These are phyloP conservation scores for Taphrina flavorubra DNA, from an alignment of 1,139 yeast species.

Conservation along the genomic window DNA sequence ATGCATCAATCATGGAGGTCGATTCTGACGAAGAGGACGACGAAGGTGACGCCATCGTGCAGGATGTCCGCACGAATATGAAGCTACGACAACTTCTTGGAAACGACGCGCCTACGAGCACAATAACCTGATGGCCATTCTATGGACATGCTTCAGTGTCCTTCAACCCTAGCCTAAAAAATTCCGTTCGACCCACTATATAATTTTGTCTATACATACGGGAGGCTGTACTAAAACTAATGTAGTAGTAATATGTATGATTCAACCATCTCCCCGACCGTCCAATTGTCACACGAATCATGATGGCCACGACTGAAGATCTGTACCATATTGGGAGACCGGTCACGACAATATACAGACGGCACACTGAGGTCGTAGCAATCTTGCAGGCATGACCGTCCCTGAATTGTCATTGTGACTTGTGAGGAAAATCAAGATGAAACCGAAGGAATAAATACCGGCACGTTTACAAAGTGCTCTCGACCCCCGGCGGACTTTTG, in stretches of 20 bases:
- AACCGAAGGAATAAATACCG: no score
- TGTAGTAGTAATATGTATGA: slow-evolving; percentile 4
- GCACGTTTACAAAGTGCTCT: no score
- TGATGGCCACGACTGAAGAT: background rate
- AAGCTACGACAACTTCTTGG: slow-evolving; percentile 35
- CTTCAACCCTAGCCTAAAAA: no score
- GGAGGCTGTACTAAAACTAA: background rate
- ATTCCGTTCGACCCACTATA: background rate
- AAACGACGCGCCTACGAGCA: slow-evolving; percentile 35
- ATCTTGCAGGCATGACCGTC: no score
- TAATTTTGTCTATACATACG: slow-evolving; percentile 5
- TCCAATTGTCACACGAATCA: background rate
- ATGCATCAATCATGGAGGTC: slow-evolving; percentile 30
- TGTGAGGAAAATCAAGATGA: no score
- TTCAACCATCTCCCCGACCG: background rate
- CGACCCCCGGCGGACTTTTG: no score
- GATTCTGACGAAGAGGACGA: slow-evolving; percentile 37
- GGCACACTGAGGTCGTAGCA: no score
- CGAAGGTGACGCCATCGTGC: slow-evolving; percentile 38
- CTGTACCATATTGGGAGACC: background rate
- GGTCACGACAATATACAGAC: background rate
- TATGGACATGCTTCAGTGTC: background rate
- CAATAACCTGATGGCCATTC: background rate
- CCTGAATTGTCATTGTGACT: no score
- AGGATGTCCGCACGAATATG: slow-evolving; percentile 39